These are phyloP conservation scores for Coprinellus aureogranulatus DNA, from an alignment of 768 basidiomycete species.

Conservation along the genomic window DNA sequence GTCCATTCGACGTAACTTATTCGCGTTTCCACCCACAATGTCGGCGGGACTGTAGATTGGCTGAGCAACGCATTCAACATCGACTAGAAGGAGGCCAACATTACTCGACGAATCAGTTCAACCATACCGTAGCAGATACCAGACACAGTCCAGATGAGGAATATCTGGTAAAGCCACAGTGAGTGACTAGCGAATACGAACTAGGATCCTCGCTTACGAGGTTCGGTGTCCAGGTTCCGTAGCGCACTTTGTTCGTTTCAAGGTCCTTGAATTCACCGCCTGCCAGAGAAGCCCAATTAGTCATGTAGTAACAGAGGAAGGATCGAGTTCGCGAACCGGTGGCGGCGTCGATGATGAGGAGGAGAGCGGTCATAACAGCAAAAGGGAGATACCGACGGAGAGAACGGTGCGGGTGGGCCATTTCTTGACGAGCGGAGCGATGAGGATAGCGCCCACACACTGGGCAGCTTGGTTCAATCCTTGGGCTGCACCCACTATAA, in stretches of 20 bases:
- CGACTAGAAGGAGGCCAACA: slow-evolving; percentile 16
- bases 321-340: slow-evolving; percentile 18
- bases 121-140: slow-evolving; percentile 34
- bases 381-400: slow-evolving; percentile 24
- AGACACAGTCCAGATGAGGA: slow-evolving; percentile 30
- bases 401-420: slow-evolving; percentile 32
- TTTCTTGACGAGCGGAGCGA: slow-evolving; percentile 29
- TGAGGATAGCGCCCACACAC: slow-evolving; percentile 33
- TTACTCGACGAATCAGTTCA: slow-evolving; percentile 34
- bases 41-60: slow-evolving; percentile 23
- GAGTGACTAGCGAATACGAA: background rate
- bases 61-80: background rate
- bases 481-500: slow-evolving; percentile 28
- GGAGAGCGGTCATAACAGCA: slow-evolving; percentile 27
- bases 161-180: slow-evolving; percentile 18
- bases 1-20: slow-evolving; percentile 32
- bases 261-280: slow-evolving; percentile 26
- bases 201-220: slow-evolving; percentile 15
- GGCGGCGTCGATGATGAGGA: slow-evolving; percentile 30
- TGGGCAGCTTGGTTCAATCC: slow-evolving; percentile 33
- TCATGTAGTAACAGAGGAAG: no score
- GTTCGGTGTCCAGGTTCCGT: slow-evolving; percentile 29
- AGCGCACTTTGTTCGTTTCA: slow-evolving; percentile 15
- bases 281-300: no score
- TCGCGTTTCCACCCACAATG: slow-evolving; percentile 31